Percentiles rank a stretch among this genome's conserved stretches.
phyloP scores from a whole-genome alignment of 768 basidiomycete species.

The Lentinus tigrinus region DNA sequence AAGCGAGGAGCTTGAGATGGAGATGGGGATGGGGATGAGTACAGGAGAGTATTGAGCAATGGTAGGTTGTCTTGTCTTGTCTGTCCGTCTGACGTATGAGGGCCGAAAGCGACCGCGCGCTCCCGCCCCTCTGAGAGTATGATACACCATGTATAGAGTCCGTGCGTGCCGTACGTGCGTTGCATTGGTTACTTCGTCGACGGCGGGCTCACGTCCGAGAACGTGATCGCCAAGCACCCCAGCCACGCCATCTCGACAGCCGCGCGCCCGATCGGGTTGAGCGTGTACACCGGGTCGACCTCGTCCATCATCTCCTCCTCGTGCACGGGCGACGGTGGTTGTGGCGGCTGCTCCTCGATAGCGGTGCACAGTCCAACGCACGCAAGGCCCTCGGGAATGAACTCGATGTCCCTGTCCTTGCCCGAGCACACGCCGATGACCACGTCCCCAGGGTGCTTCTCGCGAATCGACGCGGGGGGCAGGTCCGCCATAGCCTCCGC shows the following conservation, averaged over 20 bases:
- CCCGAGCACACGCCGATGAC: slow-evolving; percentile 63
- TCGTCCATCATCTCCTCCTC: slow-evolving; percentile 43
- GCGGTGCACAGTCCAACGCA: slow-evolving; percentile 64
- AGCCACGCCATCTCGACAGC: slow-evolving; percentile 56
- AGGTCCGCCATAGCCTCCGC: slow-evolving; percentile 37
- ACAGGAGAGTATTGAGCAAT: neutral
- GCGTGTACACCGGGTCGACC: slow-evolving; percentile 11
- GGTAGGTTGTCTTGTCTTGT: neutral
- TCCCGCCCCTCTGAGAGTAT: neutral
- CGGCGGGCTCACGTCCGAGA: slow-evolving; percentile 23
- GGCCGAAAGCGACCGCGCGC: neutral
- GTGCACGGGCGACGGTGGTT: slow-evolving; percentile 27
- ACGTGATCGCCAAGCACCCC: slow-evolving; percentile 50
- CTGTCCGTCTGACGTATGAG: neutral
- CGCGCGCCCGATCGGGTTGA: slow-evolving; percentile 49
- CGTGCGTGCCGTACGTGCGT: neutral
- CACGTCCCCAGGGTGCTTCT: slow-evolving; percentile 37
- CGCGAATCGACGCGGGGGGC: slow-evolving; percentile 35
- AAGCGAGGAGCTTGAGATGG: neutral
- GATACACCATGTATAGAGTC: slow-evolving; percentile 2
- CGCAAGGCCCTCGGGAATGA: slow-evolving; percentile 75
- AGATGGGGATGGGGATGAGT: neutral
- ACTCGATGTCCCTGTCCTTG: slow-evolving; percentile 69
- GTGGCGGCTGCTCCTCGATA: slow-evolving; percentile 17
- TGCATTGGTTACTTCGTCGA: slow-evolving; percentile 5